A percentile compares a stretch with the other conserved stretches of the same genome.
Conservation (phyloP, 2,329 filamentous ascomycete species). For the Macrophomina phaseolina region DNA sequence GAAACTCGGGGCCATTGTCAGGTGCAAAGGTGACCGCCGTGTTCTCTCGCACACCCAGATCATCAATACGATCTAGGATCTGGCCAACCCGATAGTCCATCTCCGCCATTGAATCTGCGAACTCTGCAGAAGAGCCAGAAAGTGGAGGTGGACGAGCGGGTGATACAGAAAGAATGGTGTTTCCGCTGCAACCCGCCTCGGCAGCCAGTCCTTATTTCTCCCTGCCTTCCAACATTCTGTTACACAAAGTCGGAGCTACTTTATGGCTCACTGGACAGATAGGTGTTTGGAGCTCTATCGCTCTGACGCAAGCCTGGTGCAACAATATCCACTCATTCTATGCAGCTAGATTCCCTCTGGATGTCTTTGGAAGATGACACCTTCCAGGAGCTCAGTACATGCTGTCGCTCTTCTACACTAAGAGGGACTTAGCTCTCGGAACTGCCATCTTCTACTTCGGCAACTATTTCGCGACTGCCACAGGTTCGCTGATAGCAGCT, state of each 20-base stretch:
- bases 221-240: slow-evolving; percentile 31
- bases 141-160: slow-evolving; percentile 26
- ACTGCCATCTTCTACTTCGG: slow-evolving; percentile 29
- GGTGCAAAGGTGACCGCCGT: slow-evolving; percentile 7
- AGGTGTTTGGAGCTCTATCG: slow-evolving; percentile 42
- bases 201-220: slow-evolving; percentile 35
- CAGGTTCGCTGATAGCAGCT: slow-evolving; percentile 27
- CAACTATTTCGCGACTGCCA: slow-evolving; percentile 23
- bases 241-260: slow-evolving; percentile 38
- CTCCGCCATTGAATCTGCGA: slow-evolving; percentile 7
- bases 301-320: slow-evolving; percentile 39
- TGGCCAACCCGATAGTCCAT: slow-evolving; percentile 8
- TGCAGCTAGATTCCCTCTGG: slow-evolving; percentile 27
- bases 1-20: slow-evolving; percentile 7
- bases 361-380: slow-evolving; percentile 26
- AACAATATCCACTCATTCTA: slow-evolving; percentile 19
- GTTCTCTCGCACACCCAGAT: background rate
- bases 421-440: slow-evolving; percentile 28
- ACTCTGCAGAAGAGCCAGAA: slow-evolving; percentile 9
- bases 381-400: slow-evolving; percentile 30
- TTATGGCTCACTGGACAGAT: slow-evolving; percentile 42
- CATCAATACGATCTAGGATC: background rate
- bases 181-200: background rate
- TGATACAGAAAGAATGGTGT: slow-evolving; percentile 27
- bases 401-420: slow-evolving; percentile 30